These are phyloP conservation scores for Xylaria sp. DNA, from an alignment of 2,329 filamentous ascomycete genomes.

Conservation along the genomic window DNA sequence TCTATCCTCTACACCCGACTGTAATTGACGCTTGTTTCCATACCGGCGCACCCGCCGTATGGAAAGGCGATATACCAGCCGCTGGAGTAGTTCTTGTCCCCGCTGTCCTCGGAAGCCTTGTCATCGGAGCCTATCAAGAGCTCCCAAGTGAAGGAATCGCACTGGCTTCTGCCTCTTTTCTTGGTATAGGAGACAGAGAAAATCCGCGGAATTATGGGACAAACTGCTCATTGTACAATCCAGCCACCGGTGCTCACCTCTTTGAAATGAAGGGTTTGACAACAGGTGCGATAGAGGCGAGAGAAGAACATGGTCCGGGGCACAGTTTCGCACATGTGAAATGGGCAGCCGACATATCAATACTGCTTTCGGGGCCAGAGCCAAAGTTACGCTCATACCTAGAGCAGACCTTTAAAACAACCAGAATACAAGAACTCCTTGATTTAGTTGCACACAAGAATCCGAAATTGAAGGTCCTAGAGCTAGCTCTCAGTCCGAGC, in stretches of 20 bases:
- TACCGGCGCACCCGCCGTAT: constrained; percentile 39
- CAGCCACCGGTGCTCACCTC: neutral
- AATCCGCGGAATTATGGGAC: constrained; percentile 17
- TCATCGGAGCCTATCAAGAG: constrained; percentile 27
- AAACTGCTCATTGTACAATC: constrained; percentile 13
- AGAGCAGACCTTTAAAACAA: neutral
- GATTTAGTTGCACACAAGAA: constrained; percentile 23
- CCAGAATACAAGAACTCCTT: constrained; percentile 10
- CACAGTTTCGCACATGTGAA: constrained; percentile 2
- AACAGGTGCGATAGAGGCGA: constrained; percentile 15
- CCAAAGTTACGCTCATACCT: neutral
- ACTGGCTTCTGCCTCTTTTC: constrained; percentile 9
- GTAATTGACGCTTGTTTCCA: constrained; percentile 48
- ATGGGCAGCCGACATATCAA: constrained; percentile 25
- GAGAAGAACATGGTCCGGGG: neutral
- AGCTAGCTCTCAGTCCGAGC: neutral
- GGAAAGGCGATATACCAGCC: constrained; percentile 35
- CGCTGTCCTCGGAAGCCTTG: constrained; percentile 37
- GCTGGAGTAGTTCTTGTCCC: constrained; percentile 37
- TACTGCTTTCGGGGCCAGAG: constrained; percentile 13
- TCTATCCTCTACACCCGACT: constrained; percentile 47
- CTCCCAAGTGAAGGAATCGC: constrained; percentile 9
- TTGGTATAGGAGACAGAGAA: constrained; percentile 11
- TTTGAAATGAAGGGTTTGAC: constrained; percentile 24
- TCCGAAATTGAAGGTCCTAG: constrained; percentile 17